Base-by-base conservation (phyloP, 108 stramenopile species). In the Asterionellopsis glacialis region DNA sequence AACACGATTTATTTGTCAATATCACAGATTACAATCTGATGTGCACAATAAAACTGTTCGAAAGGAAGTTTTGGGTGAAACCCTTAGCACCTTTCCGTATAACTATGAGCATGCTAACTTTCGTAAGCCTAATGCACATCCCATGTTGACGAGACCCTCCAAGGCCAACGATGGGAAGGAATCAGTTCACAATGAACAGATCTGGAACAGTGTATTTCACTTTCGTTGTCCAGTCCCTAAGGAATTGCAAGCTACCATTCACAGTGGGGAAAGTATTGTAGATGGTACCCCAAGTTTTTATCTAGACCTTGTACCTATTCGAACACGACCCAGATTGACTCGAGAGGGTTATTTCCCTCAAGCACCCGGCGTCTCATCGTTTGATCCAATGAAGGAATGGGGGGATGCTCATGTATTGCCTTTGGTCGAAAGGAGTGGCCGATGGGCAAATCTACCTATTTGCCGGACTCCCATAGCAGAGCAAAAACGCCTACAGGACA, bases 391-490 rank as follows among this genome's bases (percentile, higher is more conserved):
- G 14, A 22, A 59, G 38, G 64, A 66, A 26, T 86, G 81, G 78
- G 87, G 84, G 40, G 43, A 69, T 13, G 13, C 67, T 2, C 65
- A 86, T 60, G 61, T 77, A 52, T 44, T 91, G 21, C 90, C 90
- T 13, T 38, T 22, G 0, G 59, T 77, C 23, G 82, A 87, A 52
- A 82, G 76, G 22, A 87, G 85, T 72, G 90, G 90, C 22, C 78
- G 88, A 40, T 91, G 78, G 82, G 74, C 73, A 44, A 91, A 91
- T 65, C 45, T 91, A 26, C 85, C 90, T 15, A 62, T 91, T 40
- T 91, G 90, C 45, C 65, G 45, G 24, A 69, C 73, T 39, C 83
- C 75, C 3, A 66, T 72, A 39, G 57, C 78, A 1, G 60, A 74
- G 77, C 55, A 55, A 21, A 76, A 79, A 41, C 63, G 47, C 15